phyloP scores from a whole-genome alignment of 2,329 filamentous ascomycete genomes.

The Cytospora schulzeri region DNA sequence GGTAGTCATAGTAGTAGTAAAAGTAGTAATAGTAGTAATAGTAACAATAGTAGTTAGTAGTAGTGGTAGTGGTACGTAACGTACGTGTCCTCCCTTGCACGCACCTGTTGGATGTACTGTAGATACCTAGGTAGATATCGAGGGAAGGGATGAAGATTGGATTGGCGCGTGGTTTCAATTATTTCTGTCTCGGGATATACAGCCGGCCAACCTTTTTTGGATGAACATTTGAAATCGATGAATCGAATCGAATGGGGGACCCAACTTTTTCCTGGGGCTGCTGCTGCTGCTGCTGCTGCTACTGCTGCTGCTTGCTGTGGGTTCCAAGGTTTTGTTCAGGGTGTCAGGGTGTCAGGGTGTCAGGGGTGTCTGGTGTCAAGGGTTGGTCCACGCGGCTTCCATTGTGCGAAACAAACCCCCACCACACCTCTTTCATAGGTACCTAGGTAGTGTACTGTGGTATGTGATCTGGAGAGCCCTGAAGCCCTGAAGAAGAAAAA shows the following conservation, averaged over 20 bases:
- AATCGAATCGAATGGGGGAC: slow-evolving; percentile 2
- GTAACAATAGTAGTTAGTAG: too few species aligned
- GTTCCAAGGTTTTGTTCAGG: too few species aligned
- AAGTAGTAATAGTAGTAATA: too few species aligned
- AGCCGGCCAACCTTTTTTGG: not conserved
- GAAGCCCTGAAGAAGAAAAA: not conserved
- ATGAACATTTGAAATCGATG: not conserved
- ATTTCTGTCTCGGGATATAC: not conserved
- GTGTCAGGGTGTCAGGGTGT: not conserved
- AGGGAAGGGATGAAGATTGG: not conserved
- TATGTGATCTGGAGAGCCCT: too few species aligned
- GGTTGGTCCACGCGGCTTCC: slow-evolving; percentile 16
- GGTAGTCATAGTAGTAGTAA: too few species aligned
- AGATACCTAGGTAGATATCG: too few species aligned
- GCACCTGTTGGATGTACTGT: not conserved
- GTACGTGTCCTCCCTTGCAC: slow-evolving; percentile 1
- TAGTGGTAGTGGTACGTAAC: not conserved
- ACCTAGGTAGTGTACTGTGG: not conserved
- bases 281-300: too few species aligned
- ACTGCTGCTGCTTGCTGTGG: not conserved
- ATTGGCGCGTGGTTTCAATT: not conserved
- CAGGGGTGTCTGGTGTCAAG: not conserved
- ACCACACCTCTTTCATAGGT: too few species aligned
- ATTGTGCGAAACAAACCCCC: not conserved
- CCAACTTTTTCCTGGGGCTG: not conserved